Base-by-base conservation (phyloP, 2,329 filamentous ascomycete genomes). In the Coniochaeta sp. region DNA sequence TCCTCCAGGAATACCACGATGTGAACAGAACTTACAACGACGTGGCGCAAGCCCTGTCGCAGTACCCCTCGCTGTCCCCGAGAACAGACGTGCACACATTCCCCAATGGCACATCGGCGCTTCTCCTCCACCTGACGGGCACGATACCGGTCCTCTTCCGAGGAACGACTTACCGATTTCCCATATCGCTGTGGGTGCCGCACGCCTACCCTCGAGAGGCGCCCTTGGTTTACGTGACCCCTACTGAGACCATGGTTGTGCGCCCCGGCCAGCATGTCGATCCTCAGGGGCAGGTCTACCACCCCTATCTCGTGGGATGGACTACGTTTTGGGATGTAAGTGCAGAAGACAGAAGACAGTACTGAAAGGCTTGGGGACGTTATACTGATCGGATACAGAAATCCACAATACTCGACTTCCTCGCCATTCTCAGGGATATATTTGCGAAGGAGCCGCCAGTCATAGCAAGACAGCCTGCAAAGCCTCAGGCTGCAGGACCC, bases 361-460 rank as follows among this genome's bases (percentile, higher is more conserved):
- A 32, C 9, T n/a, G 30, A n/a, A n/a, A n/a, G n/a, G n/a, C n/a
- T n/a, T n/a, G n/a, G 6, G 9, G 14, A 49, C 18, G 45, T 26
- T 9, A 42, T 20, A 18, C 32, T 27, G 20, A n/a, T 20, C 32
- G 28, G 9, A 3, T 4, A 9, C 48, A 85, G 90, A 92, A 90
- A 74, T 95, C 89, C 1, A 91, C 84, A 28, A 73, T 96, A 3
- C 72, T 87, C 38, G 91, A 96, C 63, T 89, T 97, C 52, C 71
- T 97, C 2, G 83, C 82, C 14, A 87, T 95, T 26, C 71, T 99
- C 3, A 81, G 87, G 58, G 89, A 94, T 51, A 77, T 97, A 20
- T 99, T 99, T 65, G 86, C 91, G 32, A 95, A 95, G 69, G 94
- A 99, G 62, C 94, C 94, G 8, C 94, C 94, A 0, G 89, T 97